Percentiles rank a stretch among this genome's conserved stretches.
Conservation (phyloP, 73 alveolate species). For the Blepharisma japonicum region DNA sequence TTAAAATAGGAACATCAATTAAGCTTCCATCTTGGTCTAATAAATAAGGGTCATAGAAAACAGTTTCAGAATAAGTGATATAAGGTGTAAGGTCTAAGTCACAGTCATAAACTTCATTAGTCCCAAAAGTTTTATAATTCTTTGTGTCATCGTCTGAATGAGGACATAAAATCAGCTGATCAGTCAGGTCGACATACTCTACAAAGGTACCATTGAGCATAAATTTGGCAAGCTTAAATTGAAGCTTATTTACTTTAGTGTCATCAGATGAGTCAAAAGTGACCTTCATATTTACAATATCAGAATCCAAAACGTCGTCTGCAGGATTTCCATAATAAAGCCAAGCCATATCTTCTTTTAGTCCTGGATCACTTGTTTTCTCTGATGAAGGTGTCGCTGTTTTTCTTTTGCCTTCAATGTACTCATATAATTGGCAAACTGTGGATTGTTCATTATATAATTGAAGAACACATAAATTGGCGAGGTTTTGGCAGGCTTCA, state of each 20-base stretch:
- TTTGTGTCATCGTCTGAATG: constrained; percentile 13
- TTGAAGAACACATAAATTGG: constrained; percentile 17
- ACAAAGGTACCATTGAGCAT: neutral
- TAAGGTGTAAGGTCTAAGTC: neutral
- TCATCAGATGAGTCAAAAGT: constrained; percentile 21
- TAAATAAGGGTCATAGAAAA: constrained; percentile 25
- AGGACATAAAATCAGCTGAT: constrained; percentile 30
- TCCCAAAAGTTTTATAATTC: constrained; percentile 17
- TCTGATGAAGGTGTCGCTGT: neutral
- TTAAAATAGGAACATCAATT: constrained; percentile 16
- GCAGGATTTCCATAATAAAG: neutral
- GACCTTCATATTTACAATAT: constrained; percentile 7
- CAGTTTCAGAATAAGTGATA: neutral
- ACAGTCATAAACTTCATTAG: neutral
- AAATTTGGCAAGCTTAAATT: constrained; percentile 13
- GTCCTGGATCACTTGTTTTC: constrained; percentile 1
- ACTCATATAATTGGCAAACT: constrained; percentile 3
- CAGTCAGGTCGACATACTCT: neutral
- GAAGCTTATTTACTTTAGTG: neutral
- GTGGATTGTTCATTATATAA: neutral
- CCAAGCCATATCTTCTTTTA: constrained; percentile 7
- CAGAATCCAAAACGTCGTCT: neutral
- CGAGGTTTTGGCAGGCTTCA: constrained; percentile 27
- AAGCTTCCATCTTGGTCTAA: constrained; percentile 1
- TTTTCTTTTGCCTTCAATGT: neutral